A percentile compares a stretch with the other conserved stretches of the same genome.
Conservation (phyloP, 129 eudicot genomes). For the Mikania micrantha region DNA sequence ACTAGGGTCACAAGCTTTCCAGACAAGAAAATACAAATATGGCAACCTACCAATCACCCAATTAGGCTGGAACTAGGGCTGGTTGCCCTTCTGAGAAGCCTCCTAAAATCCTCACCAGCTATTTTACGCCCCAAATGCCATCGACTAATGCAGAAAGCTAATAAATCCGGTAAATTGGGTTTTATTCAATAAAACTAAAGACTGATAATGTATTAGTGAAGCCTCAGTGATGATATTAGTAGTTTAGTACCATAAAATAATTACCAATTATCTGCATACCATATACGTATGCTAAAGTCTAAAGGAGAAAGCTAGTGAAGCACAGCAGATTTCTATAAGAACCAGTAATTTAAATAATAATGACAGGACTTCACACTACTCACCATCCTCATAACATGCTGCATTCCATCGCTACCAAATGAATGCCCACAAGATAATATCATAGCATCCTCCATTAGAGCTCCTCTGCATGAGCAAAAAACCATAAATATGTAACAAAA, state of each 20-base stretch:
- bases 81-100: no score
- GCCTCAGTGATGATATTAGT: background rate
- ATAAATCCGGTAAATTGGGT: no score
- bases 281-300: background rate
- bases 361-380: constrained; percentile 18
- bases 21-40: no score
- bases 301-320: constrained; percentile 1
- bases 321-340: background rate
- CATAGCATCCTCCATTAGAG: constrained; percentile 95
- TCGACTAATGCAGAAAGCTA: no score
- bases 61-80: no score
- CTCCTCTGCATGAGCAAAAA: constrained; percentile 55
- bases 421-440: constrained; percentile 98
- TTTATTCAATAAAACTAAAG: background rate
- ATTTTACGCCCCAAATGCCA: no score
- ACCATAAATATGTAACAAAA: constrained; percentile 11
- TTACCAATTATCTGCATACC: background rate
- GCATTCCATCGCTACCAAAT: constrained; percentile 73
- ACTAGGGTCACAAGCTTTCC: no score
- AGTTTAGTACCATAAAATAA: background rate
- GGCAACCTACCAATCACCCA: no score
- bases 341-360: background rate
- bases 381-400: constrained; percentile 70
- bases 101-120: no score
- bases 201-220: background rate